Percentiles rank a stretch among this genome's conserved stretches.
These are phyloP conservation scores for Quercus engelmannii DNA, from an alignment of 306 rosid species.

Conservation along the genomic window DNA sequence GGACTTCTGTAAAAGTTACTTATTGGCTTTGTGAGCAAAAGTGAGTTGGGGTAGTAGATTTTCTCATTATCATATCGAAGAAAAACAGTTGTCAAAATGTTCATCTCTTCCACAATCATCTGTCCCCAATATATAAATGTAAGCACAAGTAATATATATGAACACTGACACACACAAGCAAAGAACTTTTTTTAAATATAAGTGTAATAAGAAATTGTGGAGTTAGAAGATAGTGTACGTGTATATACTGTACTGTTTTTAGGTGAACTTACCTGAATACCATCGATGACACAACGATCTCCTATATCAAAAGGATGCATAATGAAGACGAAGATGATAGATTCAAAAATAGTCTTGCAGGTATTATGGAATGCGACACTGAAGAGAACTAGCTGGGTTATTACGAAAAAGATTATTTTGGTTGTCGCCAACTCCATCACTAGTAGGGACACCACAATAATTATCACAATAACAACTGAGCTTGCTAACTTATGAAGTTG, in stretches of 20 bases:
- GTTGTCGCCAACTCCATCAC: constrained; percentile 41
- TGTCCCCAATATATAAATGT: not conserved
- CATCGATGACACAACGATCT: constrained; percentile 53
- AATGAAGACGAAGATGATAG: constrained; percentile 51
- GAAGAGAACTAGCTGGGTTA: constrained; percentile 38
- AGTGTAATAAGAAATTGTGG: too few relatives aligned
- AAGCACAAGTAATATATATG: not conserved
- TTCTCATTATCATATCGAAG: constrained; percentile 57
- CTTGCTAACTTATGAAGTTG: constrained; percentile 58
- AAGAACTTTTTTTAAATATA: too few relatives aligned
- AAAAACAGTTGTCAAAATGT: constrained; percentile 51
- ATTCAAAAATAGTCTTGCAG: constrained; percentile 47
- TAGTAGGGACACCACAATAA: constrained; percentile 35
- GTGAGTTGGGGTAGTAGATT: constrained; percentile 48
- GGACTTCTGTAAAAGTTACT: constrained; percentile 57
- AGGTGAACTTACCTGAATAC: constrained; percentile 26
- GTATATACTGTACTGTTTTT: not conserved
- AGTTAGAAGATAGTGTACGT: not conserved
- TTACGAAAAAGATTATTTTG: constrained; percentile 31
- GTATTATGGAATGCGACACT: constrained; percentile 54
- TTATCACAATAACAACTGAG: constrained; percentile 37
- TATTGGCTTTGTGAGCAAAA: constrained; percentile 45
- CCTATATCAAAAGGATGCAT: constrained; percentile 64
- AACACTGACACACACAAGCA: too few relatives aligned
- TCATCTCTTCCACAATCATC: constrained; percentile 63